A percentile compares a stretch with the other conserved stretches of the same genome.
Evolutionary conservation across 345 rosid genomes (phyloP).

Genomic region (Rhodamnia rubescens): DNA sequence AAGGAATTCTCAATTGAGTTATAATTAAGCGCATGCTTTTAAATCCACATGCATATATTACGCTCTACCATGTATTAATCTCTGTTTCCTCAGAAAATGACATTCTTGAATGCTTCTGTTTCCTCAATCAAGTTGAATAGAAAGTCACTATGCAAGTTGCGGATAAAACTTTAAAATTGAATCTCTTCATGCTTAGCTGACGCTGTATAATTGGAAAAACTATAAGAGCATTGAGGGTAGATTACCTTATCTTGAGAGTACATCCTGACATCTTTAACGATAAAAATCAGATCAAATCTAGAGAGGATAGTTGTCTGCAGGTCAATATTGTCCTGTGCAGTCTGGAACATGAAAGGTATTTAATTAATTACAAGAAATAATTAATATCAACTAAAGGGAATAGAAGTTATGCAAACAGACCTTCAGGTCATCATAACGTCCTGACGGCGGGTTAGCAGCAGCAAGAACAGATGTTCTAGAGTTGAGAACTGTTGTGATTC

Average conservation of each 20-base stretch:
- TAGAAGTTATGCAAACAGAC: constrained; percentile 16
- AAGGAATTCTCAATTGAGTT: not conserved
- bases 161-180: not conserved
- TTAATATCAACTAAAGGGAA: not conserved
- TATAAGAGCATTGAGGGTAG: not conserved
- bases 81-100: not conserved
- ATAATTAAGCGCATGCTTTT: not conserved
- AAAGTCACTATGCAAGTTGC: not conserved
- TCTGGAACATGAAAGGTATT: constrained; percentile 27
- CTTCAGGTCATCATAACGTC: constrained; percentile 97
- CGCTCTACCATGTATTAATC: not conserved
- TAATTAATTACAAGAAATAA: not conserved
- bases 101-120: not conserved
- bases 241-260: constrained; percentile 80
- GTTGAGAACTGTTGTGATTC: constrained; percentile 94
- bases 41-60: not conserved
- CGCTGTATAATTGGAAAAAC: not conserved
- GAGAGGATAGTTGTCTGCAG: constrained; percentile 94
- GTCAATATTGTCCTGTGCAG: constrained; percentile 94
- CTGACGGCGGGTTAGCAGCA: constrained; percentile 98
- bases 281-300: constrained; percentile 91
- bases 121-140: not conserved
- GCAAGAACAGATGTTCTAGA: constrained; percentile 98
- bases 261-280: constrained; percentile 86
- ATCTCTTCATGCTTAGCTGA: not conserved